Evolutionary conservation across 139 green algal genomes (phyloP), one percentile per base, ranked within the genome.

Genomic region (Eudorina sp.): DNA sequence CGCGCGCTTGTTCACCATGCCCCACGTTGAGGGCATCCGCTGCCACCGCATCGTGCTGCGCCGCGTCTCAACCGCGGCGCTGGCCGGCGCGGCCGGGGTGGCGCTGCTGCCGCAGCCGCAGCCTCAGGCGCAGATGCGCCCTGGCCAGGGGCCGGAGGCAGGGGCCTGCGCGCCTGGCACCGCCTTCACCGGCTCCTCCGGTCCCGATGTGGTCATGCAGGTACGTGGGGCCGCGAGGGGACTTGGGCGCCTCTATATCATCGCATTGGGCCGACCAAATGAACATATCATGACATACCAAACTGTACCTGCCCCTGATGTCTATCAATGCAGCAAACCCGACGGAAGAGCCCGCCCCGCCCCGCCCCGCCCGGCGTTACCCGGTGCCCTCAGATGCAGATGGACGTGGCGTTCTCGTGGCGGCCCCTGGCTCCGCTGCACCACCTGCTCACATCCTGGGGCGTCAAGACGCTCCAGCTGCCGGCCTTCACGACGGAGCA

Each of bases 31-130:
- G 62, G 81, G 45, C 43, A 87, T 87, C n/a, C 62, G 81, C 2
- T 87, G 81, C 58, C 79, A 85, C 79, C 79, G 79, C n/a, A 40
- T 85, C 6, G 58, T 75, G 6, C 79, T 85, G 40, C 40, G 79
- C 4, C 38, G 40, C 7, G 40, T 75, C 6, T 1, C 58, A 3
- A 43, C 79, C 2, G 34, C 38, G 4, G 11, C 53, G 13, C 27
- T 25, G 3, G 16, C 66, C 34, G 66, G 1, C 66, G 55, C 55
- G 55, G 13, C 55, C 11, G 48, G 11, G 48, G 48, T 13, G 48
- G 48, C 11, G 62, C 62, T 43, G 62, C 7, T 72, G 62, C 62
- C 5, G n/a, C 62, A n/a, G n/a, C 36, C 51, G 69, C 69, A 1
- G 8, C 69, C 69, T 9, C 38, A 51, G 69, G 38, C 1, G 69